Conservation (phyloP, 768 basidiomycete genomes). For the Leccinum variicolor region DNA sequence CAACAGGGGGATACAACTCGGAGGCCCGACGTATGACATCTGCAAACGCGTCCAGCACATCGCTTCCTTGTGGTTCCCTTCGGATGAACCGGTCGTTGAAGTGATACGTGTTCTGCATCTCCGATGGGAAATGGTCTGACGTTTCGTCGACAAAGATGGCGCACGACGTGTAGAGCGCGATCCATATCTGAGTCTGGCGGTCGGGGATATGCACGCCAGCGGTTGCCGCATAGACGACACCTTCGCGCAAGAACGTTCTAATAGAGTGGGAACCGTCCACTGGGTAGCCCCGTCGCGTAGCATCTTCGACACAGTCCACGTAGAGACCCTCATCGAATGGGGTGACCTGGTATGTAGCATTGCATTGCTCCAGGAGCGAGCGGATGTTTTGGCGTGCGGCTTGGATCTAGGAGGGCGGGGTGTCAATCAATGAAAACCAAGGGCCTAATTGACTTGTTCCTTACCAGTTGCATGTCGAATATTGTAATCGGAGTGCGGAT, state of each 20-base stretch:
- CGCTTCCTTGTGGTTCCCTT: not conserved
- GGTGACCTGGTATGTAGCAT: not conserved
- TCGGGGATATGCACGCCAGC: not conserved
- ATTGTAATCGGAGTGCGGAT: not conserved
- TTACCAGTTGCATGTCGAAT: not conserved
- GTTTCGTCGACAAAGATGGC: not conserved
- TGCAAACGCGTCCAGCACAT: not conserved
- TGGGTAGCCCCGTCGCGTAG: not conserved
- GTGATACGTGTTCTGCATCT: not conserved
- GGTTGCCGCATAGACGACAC: not conserved
- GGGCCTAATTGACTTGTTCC: not conserved
- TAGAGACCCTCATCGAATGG: not conserved
- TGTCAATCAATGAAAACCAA: not conserved
- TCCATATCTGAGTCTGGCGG: not conserved
- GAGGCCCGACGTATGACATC: not conserved
- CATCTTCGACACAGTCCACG: not conserved
- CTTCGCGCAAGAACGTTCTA: not conserved
- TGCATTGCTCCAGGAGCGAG: not conserved
- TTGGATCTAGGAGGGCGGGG: not conserved
- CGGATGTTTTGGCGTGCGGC: not conserved
- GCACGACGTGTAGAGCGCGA: not conserved
- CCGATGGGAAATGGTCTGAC: not conserved
- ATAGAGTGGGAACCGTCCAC: not conserved
- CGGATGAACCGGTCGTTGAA: not conserved
- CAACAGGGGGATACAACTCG: not conserved